Evolutionary conservation across 2,329 filamentous ascomycete species (phyloP).

Genomic region (Chaetomiaceae sp.): DNA sequence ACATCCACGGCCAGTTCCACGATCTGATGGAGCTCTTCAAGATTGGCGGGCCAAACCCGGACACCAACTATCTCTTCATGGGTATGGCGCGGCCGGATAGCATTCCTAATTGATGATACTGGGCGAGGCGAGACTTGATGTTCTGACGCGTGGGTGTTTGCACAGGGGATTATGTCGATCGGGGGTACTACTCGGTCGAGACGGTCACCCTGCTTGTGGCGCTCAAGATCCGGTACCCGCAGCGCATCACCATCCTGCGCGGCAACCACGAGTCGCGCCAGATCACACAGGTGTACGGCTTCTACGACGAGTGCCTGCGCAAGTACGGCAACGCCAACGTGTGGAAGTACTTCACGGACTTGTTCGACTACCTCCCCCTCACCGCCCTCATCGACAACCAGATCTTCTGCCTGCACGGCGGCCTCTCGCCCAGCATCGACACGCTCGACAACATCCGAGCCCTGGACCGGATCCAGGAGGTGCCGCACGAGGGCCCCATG

Average conservation of each 20-base stretch:
- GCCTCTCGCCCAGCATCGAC: conserved; percentile 91
- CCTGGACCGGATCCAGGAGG: conserved; percentile 94
- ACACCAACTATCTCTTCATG: conserved; percentile 99
- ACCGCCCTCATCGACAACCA: conserved; percentile 98
- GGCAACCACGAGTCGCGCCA: conserved; percentile 99
- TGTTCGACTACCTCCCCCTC: conserved; percentile 97
- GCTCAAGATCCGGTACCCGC: conserved; percentile 95
- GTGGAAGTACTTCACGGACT: conserved; percentile 98
- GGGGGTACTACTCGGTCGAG: conserved; percentile 98
- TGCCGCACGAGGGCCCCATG: conserved; percentile 97
- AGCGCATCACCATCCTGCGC: conserved; percentile 96
- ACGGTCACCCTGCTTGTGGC: conserved; percentile 94
- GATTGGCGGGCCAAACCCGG: conserved; percentile 94
- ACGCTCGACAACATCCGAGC: conserved; percentile 94
- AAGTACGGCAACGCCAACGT: conserved; percentile 99
- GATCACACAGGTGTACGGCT: conserved; percentile 98
- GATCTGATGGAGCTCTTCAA: conserved; percentile 99
- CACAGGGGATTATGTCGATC: conserved; percentile 92
- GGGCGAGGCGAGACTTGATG: conserved; percentile 1
- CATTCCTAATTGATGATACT: not conserved
- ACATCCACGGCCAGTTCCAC: conserved; percentile 99
- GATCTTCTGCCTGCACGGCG: conserved; percentile 98
- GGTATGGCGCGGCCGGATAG: conserved; percentile 51
- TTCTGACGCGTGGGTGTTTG: conserved; percentile 19
- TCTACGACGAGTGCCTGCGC: conserved; percentile 97